phyloP scores from a whole-genome alignment of 2,329 filamentous ascomycete species.

The Tolypocladium tundrense region DNA sequence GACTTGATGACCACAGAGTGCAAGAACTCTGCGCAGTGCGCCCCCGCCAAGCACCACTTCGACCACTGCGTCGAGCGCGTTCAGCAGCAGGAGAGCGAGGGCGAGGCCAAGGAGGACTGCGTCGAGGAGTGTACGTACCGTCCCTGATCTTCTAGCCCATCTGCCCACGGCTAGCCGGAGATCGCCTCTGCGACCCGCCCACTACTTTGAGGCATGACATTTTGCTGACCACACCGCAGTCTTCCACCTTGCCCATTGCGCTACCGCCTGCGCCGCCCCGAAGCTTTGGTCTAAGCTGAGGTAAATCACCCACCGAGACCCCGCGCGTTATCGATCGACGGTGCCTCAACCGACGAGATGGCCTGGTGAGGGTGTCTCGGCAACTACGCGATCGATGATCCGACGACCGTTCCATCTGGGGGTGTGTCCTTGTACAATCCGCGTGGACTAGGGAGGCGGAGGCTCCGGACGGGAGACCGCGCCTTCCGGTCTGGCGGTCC shows the following conservation, averaged over 20 bases:
- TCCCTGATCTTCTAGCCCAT: slow-evolving; percentile 5
- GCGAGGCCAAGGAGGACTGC: slow-evolving; percentile 80
- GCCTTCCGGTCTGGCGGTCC: slow-evolving; percentile 3
- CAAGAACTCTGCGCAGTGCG: slow-evolving; percentile 75
- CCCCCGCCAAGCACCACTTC: slow-evolving; percentile 90
- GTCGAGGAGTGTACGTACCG: slow-evolving; percentile 89
- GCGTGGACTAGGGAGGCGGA: neutral
- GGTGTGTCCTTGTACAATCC: neutral
- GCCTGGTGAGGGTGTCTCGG: neutral
- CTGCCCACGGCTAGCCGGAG: neutral
- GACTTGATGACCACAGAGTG: slow-evolving; percentile 55
- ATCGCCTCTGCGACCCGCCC: neutral
- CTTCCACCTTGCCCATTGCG: slow-evolving; percentile 98
- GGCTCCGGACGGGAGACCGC: neutral
- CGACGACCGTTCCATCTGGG: neutral
- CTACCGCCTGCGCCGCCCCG: slow-evolving; percentile 82
- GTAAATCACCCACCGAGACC: slow-evolving; percentile 40
- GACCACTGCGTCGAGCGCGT: slow-evolving; percentile 97
- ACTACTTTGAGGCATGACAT: neutral
- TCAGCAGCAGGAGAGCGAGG: slow-evolving; percentile 49
- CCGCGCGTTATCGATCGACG: neutral
- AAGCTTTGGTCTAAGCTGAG: slow-evolving; percentile 92
- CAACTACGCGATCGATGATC: neutral
- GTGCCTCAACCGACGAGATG: neutral
- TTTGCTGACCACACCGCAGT: slow-evolving; percentile 41